Evolutionary conservation across 1,284 basidiomycete genomes (phyloP), one percentile per base, ranked within the genome.

Genomic region (Irpex sp.): DNA sequence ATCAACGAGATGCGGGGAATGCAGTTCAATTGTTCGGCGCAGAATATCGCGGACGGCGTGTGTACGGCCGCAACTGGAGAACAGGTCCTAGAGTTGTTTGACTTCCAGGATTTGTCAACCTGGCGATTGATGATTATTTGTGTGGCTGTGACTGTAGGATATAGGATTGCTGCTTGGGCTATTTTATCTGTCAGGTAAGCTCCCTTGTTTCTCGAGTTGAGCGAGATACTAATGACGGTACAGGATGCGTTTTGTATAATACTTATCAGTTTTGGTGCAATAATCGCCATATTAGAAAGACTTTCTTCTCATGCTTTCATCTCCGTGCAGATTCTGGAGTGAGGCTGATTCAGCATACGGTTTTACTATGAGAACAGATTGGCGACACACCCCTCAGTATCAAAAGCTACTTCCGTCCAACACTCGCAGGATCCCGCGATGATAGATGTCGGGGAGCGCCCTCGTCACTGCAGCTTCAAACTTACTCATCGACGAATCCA

Each of bases 71-170:
- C 60, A 17, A 62, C 48, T 4, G 66, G 66, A 6, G 54, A 63
- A 26, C 64, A 67, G 37, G 64, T 67, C 19, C 62, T 67, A 4
- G 66, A 67, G 36, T 54, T 67, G 37, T 67, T 65, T 40, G 59
- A 49, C 5, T 67, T 57, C 57, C 54, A 65, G 26, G 61, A 58
- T 34, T 15, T 36, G 15, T 57, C 37, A 11, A 21, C 60, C 5
- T 64, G 63, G 63, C 38, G 40, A 13, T 38, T 64, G 11, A 17
- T 58, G 6, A 34, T 64, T 11, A 49, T 61, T 2, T 26, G 55
- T 17, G 49, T 64, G 7, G 60, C 63, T 19, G 51, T 64, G 6
- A 64, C 63, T 15, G 38, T 64, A 11, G 63, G 56, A 13, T 64
- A 64, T 57, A 55, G 63, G 37, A 49, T 64, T 36, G 31, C 48